Percentiles rank a stretch among this genome's conserved stretches.
Evolutionary conservation across 2,329 filamentous ascomycete genomes (phyloP).

Genomic region (Cordyceps cateniannulata): DNA sequence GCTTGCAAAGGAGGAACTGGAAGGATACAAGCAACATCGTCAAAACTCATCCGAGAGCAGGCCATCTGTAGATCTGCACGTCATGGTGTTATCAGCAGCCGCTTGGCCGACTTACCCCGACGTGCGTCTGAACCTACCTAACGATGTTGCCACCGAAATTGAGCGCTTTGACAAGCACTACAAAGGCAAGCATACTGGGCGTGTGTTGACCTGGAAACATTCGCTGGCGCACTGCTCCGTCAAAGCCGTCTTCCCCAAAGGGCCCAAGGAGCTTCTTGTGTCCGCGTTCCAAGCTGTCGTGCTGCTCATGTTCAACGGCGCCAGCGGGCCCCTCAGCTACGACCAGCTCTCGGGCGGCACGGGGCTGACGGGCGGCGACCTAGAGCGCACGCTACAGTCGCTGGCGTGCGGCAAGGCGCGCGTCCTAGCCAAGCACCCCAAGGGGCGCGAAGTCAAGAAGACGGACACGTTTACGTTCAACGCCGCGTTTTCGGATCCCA

Average conservation of each 20-base stretch:
- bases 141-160: conserved; percentile 68
- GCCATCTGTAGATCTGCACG: conserved; percentile 57
- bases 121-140: conserved; percentile 62
- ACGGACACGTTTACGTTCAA: conserved; percentile 87
- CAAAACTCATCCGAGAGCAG: conserved; percentile 44
- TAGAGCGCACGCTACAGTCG: conserved; percentile 87
- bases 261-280: conserved; percentile 80
- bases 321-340: conserved; percentile 63
- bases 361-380: conserved; percentile 67
- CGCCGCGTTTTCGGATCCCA: conserved; percentile 66
- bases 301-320: conserved; percentile 79
- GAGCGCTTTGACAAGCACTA: conserved; percentile 81
- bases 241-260: conserved; percentile 71
- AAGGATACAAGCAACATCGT: conserved; percentile 69
- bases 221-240: conserved; percentile 85
- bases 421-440: conserved; percentile 78
- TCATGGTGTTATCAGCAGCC: conserved; percentile 83
- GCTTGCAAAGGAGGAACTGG: conserved; percentile 85
- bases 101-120: conserved; percentile 93
- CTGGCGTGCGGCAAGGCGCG: conserved; percentile 86
- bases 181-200: conserved; percentile 80
- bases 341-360: conserved; percentile 68
- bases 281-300: conserved; percentile 90
- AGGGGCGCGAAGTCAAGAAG: conserved; percentile 68
- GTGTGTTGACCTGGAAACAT: conserved; percentile 87